Percentiles rank a stretch among this genome's conserved stretches.
These are phyloP conservation scores for Hyaloperonospora arabidopsidis DNA, from an alignment of 352 stramenopile species.

Conservation along the genomic window DNA sequence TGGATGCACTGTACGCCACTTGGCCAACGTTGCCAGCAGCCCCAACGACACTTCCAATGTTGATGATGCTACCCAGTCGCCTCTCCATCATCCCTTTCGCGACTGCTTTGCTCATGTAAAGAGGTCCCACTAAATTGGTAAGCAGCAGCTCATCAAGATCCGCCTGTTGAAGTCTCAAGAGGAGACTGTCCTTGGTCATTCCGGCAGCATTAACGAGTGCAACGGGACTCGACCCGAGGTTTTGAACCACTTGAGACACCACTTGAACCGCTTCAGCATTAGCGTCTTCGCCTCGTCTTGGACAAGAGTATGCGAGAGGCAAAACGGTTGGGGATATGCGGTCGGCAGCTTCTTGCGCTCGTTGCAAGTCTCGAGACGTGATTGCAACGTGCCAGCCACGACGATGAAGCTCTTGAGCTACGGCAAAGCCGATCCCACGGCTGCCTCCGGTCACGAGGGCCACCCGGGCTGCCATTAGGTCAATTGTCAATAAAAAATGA, in stretches of 20 bases:
- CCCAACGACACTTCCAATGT: conserved; percentile 79
- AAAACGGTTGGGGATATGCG: conserved; percentile 41
- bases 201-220: conserved; percentile 74
- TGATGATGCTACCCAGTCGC: conserved; percentile 67
- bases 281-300: conserved; percentile 21
- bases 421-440: conserved; percentile 67
- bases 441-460: conserved; percentile 76
- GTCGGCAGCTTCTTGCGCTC: conserved; percentile 44
- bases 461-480: conserved; percentile 13
- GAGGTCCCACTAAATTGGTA: conserved; percentile 68
- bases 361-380: conserved; percentile 50
- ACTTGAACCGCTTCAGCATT: conserved; percentile 24
- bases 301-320: conserved; percentile 53
- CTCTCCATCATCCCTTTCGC: conserved; percentile 74
- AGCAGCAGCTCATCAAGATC: conserved; percentile 64
- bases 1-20: conserved; percentile 77
- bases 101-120: conserved; percentile 69
- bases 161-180: conserved; percentile 49
- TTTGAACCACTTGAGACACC: conserved; percentile 36
- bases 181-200: conserved; percentile 58
- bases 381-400: conserved; percentile 65
- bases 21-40: conserved; percentile 66
- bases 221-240: conserved; percentile 33
- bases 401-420: conserved; percentile 54
- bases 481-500: conserved; percentile 1